These are phyloP conservation scores for Rhododendron williamsianum DNA, from an alignment of 148 eudicot genomes.

Conservation along the genomic window DNA sequence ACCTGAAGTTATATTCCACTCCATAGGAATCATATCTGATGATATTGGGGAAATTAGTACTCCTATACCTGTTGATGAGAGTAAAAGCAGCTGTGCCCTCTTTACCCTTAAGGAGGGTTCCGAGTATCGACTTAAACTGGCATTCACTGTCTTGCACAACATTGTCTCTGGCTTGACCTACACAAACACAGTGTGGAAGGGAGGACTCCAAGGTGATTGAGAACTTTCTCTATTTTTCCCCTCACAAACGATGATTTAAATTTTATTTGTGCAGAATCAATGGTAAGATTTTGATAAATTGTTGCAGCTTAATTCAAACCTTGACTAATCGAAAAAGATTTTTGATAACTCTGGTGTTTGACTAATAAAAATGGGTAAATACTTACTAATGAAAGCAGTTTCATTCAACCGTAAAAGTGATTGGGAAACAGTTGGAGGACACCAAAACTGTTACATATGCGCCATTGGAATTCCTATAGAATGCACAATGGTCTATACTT, in stretches of 20 bases:
- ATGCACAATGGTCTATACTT: background rate
- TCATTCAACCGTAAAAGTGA: background rate
- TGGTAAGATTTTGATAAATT: background rate
- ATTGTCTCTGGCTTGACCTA: conserved; percentile 57
- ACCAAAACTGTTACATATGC: background rate
- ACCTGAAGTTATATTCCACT: conserved; percentile 59
- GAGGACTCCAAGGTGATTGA: conserved; percentile 47
- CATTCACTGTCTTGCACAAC: conserved; percentile 55
- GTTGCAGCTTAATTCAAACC: background rate
- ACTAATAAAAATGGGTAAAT: too few relatives aligned
- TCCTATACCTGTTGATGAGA: conserved; percentile 43
- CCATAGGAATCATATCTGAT: conserved; percentile 49
- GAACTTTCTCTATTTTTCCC: background rate
- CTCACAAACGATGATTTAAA: background rate
- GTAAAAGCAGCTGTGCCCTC: conserved; percentile 26
- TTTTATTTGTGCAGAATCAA: background rate
- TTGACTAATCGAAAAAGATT: too few relatives aligned
- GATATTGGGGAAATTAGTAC: conserved; percentile 50
- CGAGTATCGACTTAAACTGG: conserved; percentile 46
- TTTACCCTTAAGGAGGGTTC: conserved; percentile 59
- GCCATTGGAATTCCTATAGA: background rate
- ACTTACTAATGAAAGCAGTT: background rate
- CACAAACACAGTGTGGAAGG: conserved; percentile 52
- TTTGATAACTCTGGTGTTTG: too few relatives aligned
- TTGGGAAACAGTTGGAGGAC: background rate